phyloP scores from a whole-genome alignment of 345 rosid genomes.

The Aquilaria malaccensis region DNA sequence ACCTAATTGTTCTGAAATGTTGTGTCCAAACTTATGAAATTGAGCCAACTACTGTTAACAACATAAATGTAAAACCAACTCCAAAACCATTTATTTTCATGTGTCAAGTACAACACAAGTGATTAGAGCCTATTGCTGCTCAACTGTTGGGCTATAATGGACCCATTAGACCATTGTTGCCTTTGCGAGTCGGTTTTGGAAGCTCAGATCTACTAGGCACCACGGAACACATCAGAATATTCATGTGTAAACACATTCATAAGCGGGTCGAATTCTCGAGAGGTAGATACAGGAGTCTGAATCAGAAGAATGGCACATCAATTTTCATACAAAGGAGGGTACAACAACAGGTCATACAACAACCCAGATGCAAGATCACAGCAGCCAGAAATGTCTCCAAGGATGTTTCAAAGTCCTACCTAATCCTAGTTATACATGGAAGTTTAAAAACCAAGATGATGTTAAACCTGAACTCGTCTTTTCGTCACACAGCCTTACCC shows the following conservation, averaged over 20 bases:
- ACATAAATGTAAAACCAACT: too few relatives aligned
- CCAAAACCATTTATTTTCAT: not conserved
- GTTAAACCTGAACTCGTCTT: slow-evolving; percentile 16
- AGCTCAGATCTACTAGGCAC: too few relatives aligned
- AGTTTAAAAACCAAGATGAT: slow-evolving; percentile 8
- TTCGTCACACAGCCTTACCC: slow-evolving; percentile 11
- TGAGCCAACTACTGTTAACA: not conserved
- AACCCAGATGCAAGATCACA: slow-evolving; percentile 9
- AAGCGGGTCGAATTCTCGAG: too few relatives aligned
- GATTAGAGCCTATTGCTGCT: too few relatives aligned
- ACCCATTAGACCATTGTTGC: too few relatives aligned
- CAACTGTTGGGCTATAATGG: too few relatives aligned
- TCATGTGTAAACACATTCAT: too few relatives aligned
- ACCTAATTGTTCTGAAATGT: too few relatives aligned
- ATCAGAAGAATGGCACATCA: slow-evolving; percentile 23
- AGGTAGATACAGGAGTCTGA: slow-evolving; percentile 9
- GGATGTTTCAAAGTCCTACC: slow-evolving; percentile 20
- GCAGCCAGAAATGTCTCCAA: slow-evolving; percentile 10
- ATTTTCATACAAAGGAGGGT: slow-evolving; percentile 16
- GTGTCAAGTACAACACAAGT: slow-evolving; percentile 1
- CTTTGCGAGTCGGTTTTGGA: too few relatives aligned
- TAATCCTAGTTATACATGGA: slow-evolving; percentile 16
- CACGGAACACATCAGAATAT: too few relatives aligned
- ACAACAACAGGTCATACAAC: slow-evolving; percentile 12
- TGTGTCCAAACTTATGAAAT: not conserved